These are phyloP conservation scores for Meira nashicola DNA, from an alignment of 1,284 basidiomycete genomes.

Conservation along the genomic window DNA sequence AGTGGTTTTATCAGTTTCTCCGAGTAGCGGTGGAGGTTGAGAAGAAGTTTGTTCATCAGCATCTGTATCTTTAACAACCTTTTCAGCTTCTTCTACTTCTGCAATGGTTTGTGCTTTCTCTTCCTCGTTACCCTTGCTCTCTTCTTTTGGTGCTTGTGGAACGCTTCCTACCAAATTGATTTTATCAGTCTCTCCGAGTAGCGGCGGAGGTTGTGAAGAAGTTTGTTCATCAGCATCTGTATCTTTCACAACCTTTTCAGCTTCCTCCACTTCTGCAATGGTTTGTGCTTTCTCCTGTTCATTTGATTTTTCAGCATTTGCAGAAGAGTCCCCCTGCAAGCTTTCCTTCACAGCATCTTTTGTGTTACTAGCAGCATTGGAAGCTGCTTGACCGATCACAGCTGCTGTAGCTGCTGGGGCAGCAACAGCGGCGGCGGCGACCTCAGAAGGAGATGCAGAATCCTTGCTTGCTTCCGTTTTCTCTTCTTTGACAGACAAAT, in stretches of 20 bases:
- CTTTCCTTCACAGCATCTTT: neutral
- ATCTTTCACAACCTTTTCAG: neutral
- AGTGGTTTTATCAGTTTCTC: too few species aligned
- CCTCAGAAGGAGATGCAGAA: neutral
- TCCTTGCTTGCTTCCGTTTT: neutral
- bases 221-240: neutral
- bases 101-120: neutral
- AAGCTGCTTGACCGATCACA: slow-evolving; percentile 58
- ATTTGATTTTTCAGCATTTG: neutral
- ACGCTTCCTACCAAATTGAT: too few species aligned
- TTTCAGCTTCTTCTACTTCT: neutral
- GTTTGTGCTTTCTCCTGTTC: neutral
- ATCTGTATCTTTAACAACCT: neutral
- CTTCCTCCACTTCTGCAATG: neutral
- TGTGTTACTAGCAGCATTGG: slow-evolving; percentile 61
- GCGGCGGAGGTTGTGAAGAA: too few species aligned
- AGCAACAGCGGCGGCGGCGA: slow-evolving; percentile 14
- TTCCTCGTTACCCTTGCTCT: neutral
- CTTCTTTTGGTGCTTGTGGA: too few species aligned
- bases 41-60: neutral
- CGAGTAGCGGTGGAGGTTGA: too few species aligned
- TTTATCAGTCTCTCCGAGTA: too few species aligned
- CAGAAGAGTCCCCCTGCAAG: neutral
- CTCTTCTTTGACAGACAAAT: neutral
- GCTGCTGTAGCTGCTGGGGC: slow-evolving; percentile 12